Base-by-base conservation (phyloP, 2,329 filamentous ascomycete genomes). In the Cucurbitaria berberidis region DNA sequence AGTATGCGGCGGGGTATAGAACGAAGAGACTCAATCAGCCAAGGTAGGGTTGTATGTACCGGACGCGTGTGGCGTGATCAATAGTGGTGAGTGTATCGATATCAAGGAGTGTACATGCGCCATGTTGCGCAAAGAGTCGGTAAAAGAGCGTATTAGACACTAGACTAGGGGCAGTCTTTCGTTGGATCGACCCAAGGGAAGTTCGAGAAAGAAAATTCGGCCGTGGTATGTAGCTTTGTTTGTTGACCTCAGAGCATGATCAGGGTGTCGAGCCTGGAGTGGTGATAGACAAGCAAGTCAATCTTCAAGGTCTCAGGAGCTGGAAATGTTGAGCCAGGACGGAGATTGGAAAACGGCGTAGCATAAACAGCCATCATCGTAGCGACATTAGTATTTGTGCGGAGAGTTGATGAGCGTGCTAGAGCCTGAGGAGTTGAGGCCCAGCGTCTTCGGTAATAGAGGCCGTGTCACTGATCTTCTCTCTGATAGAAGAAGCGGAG, bases 301-400 rank as follows among this genome's bases (percentile, higher is more conserved):
- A 27, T 21, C 39, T 27, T 41, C 22, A 16, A 15, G 39, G 11
- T n/a, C 7, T 27, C 13, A 5, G 3, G 11, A 41, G 39, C 19
- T 5, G 39, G 4, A 27, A 27, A 27, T 27, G n/a, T 8, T 24
- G 39, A 41, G 18, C 64, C 67, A 62, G 52, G 59, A 57, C 59
- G 41, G 52, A 60, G 50, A 62, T 53, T 50, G 48, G 53, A 57
- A 65, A 66, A 59, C 47, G 44, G 64, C 57, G 59, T 53, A 61
- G 52, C 59, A 57, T 58, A 46, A 60, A 61, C 55, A 60, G 57
- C 62, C 64, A 67, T 69, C 59, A 67, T 72, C 69, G 64, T 72
- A 58, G 67, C 67, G 53, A 67, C 69, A 54, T 73, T 67, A 73
- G 43, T 56, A 59, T 59, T 56, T 60, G 51, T 56, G 51, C 29